A percentile compares a stretch with the other conserved stretches of the same genome.
Evolutionary conservation across 1,284 basidiomycete species (phyloP).

Genomic region (Mrakiaceae sp.): DNA sequence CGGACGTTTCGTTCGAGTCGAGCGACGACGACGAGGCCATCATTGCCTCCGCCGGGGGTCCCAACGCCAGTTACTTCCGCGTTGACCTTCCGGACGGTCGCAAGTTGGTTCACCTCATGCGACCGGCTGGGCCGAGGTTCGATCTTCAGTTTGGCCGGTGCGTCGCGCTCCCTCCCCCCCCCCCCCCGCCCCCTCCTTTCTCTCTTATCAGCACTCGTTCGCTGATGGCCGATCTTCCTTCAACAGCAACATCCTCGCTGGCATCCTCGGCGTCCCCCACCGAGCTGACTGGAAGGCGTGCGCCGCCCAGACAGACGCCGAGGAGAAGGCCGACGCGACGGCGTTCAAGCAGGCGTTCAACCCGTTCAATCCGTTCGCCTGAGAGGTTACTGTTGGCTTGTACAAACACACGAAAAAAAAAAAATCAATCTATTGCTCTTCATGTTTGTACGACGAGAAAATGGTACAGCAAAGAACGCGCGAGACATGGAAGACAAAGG

Average conservation of each 20-base stretch:
- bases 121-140: slow-evolving; percentile 56
- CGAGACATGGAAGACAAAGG: no score
- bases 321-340: slow-evolving; percentile 66
- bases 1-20: slow-evolving; percentile 39
- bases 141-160: slow-evolving; percentile 87
- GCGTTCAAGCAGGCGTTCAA: slow-evolving; percentile 72
- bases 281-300: slow-evolving; percentile 86
- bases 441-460: no score
- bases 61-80: slow-evolving; percentile 64
- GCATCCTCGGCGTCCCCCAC: slow-evolving; percentile 58
- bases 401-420: no score
- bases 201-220: neutral
- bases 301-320: slow-evolving; percentile 56
- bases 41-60: slow-evolving; percentile 16
- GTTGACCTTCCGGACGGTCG: slow-evolving; percentile 80
- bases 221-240: slow-evolving; percentile 11
- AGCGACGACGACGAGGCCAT: neutral
- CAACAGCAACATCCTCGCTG: slow-evolving; percentile 61
- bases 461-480: no score
- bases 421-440: no score
- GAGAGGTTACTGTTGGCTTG: neutral
- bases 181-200: neutral
- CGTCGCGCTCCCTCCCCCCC: slow-evolving; percentile 25
- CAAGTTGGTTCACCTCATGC: slow-evolving; percentile 72
- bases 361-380: slow-evolving; percentile 45